Conservation (phyloP, 140 eudicot species). For the Eryngium alpinum region DNA sequence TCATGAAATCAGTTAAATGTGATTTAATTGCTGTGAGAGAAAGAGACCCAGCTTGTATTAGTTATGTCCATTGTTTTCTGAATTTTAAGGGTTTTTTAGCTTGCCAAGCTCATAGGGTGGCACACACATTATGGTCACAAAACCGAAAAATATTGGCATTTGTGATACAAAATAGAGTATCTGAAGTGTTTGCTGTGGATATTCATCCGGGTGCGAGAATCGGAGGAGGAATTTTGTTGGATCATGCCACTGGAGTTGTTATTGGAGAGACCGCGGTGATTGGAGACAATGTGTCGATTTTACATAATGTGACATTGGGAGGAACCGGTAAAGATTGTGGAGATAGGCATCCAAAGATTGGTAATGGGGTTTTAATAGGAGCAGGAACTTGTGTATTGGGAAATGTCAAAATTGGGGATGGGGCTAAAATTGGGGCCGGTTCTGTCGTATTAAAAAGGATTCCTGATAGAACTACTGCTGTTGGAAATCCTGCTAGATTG, state of each 20-base stretch:
- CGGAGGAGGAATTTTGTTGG: slow-evolving; percentile 50
- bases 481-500: slow-evolving; percentile 66
- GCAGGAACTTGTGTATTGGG: slow-evolving; percentile 68
- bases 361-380: slow-evolving; percentile 62
- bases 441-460: slow-evolving; percentile 57
- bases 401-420: slow-evolving; percentile 54
- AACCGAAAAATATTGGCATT: slow-evolving; percentile 42
- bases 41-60: slow-evolving; percentile 61
- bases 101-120: slow-evolving; percentile 53
- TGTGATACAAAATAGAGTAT: slow-evolving; percentile 45
- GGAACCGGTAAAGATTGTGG: slow-evolving; percentile 55
- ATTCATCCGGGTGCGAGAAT: slow-evolving; percentile 64
- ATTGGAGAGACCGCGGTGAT: slow-evolving; percentile 63
- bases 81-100: slow-evolving; percentile 61
- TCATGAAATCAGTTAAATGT: slow-evolving; percentile 22
- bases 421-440: slow-evolving; percentile 67
- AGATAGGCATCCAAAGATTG: slow-evolving; percentile 59
- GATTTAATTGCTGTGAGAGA: slow-evolving; percentile 43
- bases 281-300: slow-evolving; percentile 55
- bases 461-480: slow-evolving; percentile 61
- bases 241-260: slow-evolving; percentile 61
- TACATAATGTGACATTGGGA: slow-evolving; percentile 65
- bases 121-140: slow-evolving; percentile 48
- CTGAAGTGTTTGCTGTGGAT: slow-evolving; percentile 57
- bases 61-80: slow-evolving; percentile 53